Evolutionary conservation across 1,284 basidiomycete species (phyloP), one percentile per base, ranked within the genome.

Genomic region (Chondrostereum purpureum): DNA sequence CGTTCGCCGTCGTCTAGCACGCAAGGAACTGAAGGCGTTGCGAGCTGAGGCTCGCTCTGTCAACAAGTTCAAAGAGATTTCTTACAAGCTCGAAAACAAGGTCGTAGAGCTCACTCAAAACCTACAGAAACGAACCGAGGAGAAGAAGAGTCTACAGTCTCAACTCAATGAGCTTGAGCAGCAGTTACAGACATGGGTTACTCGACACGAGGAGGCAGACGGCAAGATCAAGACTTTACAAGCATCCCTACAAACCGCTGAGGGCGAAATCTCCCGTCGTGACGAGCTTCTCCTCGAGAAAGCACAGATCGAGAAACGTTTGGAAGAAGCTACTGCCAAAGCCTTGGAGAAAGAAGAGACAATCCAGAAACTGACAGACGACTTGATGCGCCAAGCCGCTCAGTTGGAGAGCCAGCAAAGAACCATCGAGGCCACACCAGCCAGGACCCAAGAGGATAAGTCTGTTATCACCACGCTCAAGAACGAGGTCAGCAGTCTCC

Each of bases 61-160:
- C 22, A 88, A 88, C 54, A 97, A 96, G 64, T 96, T 96, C 79
- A 97, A 99, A 69, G 96, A 99, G 69, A 97, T 97, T 53, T 98
- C 96, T 0, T 99, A 98, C 64, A 84, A 83, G 56, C 77, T 99
- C 50, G 96, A 99, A 72, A 99, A 99, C 78, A 99, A 99, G 70
- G 96, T 99, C 40, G 92, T 99, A 49, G 95, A 99, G 63, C 86
- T 99, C 55, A 99, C 96, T 0, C 96, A 99, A 63, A 83, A 73
- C n/a, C 75, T 99, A 13, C 96, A 99, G 65, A 87, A 80, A 60
- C 83, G 95, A 34, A 94, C 86, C 6, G 80, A 81, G 52, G 95
- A 99, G 70, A 95, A 92, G 73, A 95, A 92, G 67, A 84, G 84
- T 50, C 71, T 99, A 33, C 83, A 88, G 53, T 68, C 67, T 21